Evolutionary conservation across 1,284 basidiomycete genomes (phyloP).

Genomic region (Cryptococcus deneoformans): DNA sequence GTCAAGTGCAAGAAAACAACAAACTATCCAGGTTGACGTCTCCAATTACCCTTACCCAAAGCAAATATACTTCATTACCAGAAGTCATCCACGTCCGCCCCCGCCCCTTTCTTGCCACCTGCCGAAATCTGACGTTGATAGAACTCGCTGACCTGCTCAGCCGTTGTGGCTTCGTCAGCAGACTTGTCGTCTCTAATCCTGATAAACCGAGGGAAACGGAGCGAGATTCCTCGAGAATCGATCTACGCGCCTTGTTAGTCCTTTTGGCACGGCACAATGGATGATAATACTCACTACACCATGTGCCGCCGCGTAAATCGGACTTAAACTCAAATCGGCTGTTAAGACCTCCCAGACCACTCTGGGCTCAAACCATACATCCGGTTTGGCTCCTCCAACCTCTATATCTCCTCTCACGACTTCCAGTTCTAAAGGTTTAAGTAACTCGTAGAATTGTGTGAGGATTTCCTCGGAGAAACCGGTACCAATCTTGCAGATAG

Average conservation of each 20-base stretch:
- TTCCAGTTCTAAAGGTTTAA: conserved; percentile 70
- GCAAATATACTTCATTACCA: conserved; percentile 52
- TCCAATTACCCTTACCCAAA: too few species aligned
- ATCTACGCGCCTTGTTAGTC: conserved; percentile 54
- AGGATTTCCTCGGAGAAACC: conserved; percentile 94
- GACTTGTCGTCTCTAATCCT: conserved; percentile 89
- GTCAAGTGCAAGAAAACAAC: too few species aligned
- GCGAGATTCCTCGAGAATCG: conserved; percentile 83
- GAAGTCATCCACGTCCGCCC: conserved; percentile 72
- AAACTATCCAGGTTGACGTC: too few species aligned
- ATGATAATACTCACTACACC: conserved; percentile 65
- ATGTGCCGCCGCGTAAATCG: conserved; percentile 95
- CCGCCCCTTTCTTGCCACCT: conserved; percentile 58
- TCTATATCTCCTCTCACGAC: conserved; percentile 71
- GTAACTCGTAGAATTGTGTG: conserved; percentile 73
- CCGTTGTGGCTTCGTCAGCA: conserved; percentile 84
- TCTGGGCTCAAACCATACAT: conserved; percentile 92
- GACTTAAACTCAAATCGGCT: conserved; percentile 94
- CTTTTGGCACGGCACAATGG: neutral
- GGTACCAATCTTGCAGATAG: conserved; percentile 98
- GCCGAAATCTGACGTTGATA: conserved; percentile 85
- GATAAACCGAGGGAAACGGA: conserved; percentile 95
- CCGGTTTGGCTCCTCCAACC: conserved; percentile 84
- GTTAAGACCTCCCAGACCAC: conserved; percentile 98
- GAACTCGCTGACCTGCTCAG: conserved; percentile 94